Base-by-base conservation (phyloP, 805 yeast species). In the Ogataea siamensis region DNA sequence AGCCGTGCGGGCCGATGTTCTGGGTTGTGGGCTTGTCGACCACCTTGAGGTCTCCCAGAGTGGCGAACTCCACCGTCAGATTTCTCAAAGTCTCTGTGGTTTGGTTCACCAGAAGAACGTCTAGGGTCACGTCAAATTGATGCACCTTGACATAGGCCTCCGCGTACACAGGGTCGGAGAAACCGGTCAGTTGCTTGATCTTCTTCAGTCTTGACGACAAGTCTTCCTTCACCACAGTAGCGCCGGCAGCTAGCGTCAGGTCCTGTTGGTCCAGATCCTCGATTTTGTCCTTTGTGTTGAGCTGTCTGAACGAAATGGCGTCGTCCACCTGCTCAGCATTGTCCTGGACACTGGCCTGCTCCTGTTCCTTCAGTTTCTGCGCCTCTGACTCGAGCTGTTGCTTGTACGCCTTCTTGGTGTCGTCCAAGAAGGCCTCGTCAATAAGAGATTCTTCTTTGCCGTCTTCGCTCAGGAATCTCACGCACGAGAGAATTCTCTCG, bases 81-180 rank as follows among this genome's bases (percentile, higher is more conserved):
- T 94, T 91, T 55, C 94, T 83, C 62, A 93, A 74, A 3, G 99
- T 93, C 44, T 77, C 83, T 5, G 80, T 80, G 2, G 99, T 93
- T 68, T 93, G 99, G 61, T 93, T 93, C 31, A 93, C 98, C 46
- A 93, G 68, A 61, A 93, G 69, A 12, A 93, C 96, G 54, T 94
- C 99, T 51, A 93, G 73, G 0, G 88, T 88, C 54, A 93, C 95
- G 62, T 94, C 98, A 60, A 84, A 93, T 66, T 94, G 98, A 55
- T 89, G 95, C n/a, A 87, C 93, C 50, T 86, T 86, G 50, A 93
- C 87, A 56, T 84, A 87, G 0, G 97, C 99, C 67, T 93, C 99
- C 5, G 96, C 98, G 60, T 93, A 93, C 22, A 93, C 94, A 14
- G 98, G 95, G 62, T 93, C 99, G 0, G 96, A 85, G 64, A 88